Conservation (phyloP, 176 grass and related monocot species). For the Miscanthus lutarioriparius region DNA sequence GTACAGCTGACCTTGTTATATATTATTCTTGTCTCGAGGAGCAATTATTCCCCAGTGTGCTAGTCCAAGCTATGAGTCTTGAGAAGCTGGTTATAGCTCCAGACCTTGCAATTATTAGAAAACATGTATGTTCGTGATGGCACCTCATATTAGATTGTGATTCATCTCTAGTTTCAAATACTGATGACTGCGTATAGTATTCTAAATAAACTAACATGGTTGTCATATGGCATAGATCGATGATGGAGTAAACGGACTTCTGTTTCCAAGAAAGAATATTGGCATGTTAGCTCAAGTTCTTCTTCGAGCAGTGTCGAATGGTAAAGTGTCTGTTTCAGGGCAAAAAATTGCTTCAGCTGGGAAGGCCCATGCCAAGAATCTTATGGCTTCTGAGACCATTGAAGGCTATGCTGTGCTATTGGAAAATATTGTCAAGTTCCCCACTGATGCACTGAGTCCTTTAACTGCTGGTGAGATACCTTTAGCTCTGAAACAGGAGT, state of each 20-base stretch:
- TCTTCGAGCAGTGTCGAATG: conserved; percentile 57
- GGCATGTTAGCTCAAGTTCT: conserved; percentile 59
- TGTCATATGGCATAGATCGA: conserved; percentile 66
- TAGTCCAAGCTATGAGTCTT: conserved; percentile 85
- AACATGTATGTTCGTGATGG: conserved; percentile 62
- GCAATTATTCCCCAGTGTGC: conserved; percentile 68
- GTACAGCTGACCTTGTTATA: conserved; percentile 73
- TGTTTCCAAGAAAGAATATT: conserved; percentile 71
- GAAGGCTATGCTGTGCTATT: conserved; percentile 75
- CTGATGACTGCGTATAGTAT: neutral
- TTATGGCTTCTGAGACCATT: conserved; percentile 76
- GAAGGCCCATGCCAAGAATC: conserved; percentile 78
- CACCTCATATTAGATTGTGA: conserved; percentile 26
- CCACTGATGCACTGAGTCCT: conserved; percentile 61
- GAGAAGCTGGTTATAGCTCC: conserved; percentile 93
- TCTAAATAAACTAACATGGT: conserved; percentile 28
- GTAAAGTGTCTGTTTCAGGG: conserved; percentile 64
- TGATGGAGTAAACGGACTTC: conserved; percentile 80
- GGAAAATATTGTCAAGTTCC: conserved; percentile 74
- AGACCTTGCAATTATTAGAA: conserved; percentile 75
- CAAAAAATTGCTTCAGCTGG: conserved; percentile 71
- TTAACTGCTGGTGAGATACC: conserved; percentile 63
- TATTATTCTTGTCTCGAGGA: conserved; percentile 94
- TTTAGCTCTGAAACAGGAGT: conserved; percentile 66
- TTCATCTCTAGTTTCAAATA: conserved; percentile 30